Percentiles rank a stretch among this genome's conserved stretches.
These are phyloP conservation scores for Trichoderma orchidacearum DNA, from an alignment of 495 filamentous ascomycete genomes.

Conservation along the genomic window DNA sequence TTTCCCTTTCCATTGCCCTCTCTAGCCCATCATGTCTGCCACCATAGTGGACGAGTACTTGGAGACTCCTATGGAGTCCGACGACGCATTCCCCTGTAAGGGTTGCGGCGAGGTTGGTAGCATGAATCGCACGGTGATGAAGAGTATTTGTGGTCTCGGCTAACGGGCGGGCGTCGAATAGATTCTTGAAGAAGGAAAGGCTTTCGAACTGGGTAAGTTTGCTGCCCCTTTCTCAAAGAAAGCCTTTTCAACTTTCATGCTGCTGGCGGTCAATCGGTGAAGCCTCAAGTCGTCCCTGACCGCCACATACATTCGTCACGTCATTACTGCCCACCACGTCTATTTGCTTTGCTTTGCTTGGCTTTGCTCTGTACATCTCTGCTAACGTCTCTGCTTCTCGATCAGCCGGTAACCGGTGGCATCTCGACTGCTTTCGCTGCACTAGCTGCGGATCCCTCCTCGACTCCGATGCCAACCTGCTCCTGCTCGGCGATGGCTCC, in stretches of 20 bases:
- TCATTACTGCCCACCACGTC: too few species aligned
- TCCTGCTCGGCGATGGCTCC: slow-evolving; percentile 93
- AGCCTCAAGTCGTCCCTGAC: neutral
- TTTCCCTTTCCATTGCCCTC: neutral
- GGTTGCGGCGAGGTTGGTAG: slow-evolving; percentile 81
- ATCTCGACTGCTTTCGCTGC: slow-evolving; percentile 98
- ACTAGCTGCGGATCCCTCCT: slow-evolving; percentile 90
- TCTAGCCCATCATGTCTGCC: slow-evolving; percentile 1
- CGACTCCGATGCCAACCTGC: slow-evolving; percentile 95
- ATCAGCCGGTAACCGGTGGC: slow-evolving; percentile 93
- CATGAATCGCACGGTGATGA: neutral
- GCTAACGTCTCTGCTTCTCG: neutral
- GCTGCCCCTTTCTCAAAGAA: neutral
- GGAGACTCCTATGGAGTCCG: slow-evolving; percentile 70
- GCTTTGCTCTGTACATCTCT: neutral
- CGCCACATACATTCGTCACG: neutral
- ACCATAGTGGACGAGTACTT: slow-evolving; percentile 46
- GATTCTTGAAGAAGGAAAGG: slow-evolving; percentile 97
- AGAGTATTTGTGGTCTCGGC: slow-evolving; percentile 1
- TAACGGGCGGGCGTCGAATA: slow-evolving; percentile 23
- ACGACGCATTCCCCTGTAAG: slow-evolving; percentile 91
- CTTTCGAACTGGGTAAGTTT: slow-evolving; percentile 86
- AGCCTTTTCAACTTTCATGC: neutral
- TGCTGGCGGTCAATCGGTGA: neutral
- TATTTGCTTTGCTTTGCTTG: neutral